These are phyloP conservation scores for Penicillium mononematosum DNA, from an alignment of 495 filamentous ascomycete species.

Conservation along the genomic window DNA sequence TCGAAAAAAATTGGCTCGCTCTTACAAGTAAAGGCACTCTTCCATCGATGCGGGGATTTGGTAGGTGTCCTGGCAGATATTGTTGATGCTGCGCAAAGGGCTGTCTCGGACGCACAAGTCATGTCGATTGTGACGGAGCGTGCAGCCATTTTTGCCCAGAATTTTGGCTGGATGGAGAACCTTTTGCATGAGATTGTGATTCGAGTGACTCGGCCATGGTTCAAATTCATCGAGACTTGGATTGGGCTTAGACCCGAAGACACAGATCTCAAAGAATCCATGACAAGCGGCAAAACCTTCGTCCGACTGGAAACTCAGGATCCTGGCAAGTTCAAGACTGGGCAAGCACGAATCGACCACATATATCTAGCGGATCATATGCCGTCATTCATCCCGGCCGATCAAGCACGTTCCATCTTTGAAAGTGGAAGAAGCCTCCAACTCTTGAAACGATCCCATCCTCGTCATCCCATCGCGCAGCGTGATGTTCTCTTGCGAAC, in stretches of 20 bases:
- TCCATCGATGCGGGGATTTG: conserved; percentile 61
- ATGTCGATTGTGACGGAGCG: conserved; percentile 65
- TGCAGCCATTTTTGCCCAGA: conserved; percentile 62
- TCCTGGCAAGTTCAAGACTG: conserved; percentile 53
- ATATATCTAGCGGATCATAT: conserved; percentile 58
- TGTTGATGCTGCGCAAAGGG: conserved; percentile 51
- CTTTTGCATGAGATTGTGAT: conserved; percentile 66
- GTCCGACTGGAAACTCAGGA: conserved; percentile 54
- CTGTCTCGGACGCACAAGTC: conserved; percentile 63
- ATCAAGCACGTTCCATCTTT: conserved; percentile 64
- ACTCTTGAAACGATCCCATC: conserved; percentile 68
- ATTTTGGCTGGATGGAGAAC: conserved; percentile 57
- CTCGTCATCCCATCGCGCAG: conserved; percentile 71
- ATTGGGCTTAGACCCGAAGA: conserved; percentile 65
- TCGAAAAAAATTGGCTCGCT: conserved; percentile 32
- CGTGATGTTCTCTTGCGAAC: conserved; percentile 43
- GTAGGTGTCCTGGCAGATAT: conserved; percentile 61
- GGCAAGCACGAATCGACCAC: conserved; percentile 55
- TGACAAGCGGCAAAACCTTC: conserved; percentile 53
- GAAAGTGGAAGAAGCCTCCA: conserved; percentile 77
- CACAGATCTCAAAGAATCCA: conserved; percentile 41
- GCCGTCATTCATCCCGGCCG: conserved; percentile 64
- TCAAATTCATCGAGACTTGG: conserved; percentile 71
- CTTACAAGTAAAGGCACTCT: conserved; percentile 68
- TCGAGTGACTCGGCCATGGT: conserved; percentile 65